Base-by-base conservation (phyloP, 768 basidiomycete species). In the Suillus decipiens region DNA sequence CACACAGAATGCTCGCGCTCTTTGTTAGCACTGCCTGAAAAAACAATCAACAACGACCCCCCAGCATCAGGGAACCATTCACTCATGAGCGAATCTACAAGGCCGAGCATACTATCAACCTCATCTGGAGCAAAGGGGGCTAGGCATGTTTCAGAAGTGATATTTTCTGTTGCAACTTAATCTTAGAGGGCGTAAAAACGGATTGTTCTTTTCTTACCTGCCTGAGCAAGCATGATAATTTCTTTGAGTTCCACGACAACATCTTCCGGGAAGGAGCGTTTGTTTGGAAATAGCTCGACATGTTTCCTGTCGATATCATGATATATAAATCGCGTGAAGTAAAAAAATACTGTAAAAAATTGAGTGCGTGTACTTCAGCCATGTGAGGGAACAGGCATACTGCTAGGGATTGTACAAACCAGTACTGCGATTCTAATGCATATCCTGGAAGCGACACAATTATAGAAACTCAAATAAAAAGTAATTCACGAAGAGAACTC, bases 191-290 rank as follows among this genome's bases (percentile, higher is more conserved):
- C 17, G 48, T 14, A n/a, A 39, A 36, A 4, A 48, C 33, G 12
- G 19, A 1, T 14, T 22, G 2, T 45, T 42, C 1, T 12, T 22
- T 9, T 28, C 63, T 43, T 33, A 63, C 64, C 64, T 34, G 57
- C 54, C 24, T 50, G 61, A 28, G 64, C 61, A 17, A 59, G 58
- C 24, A 58, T 36, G 14, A 53, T 19, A 19, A 41, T 53, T 43
- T 63, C 64, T 57, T 59, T 65, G 4, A 65, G 61, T 28, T 63
- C 37, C 9, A 63, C 56, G 12, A 63, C 39, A 2, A 63, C 51
- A 22, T 36, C 33, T 37, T 36, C 15, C 6, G 64, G 56, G 10
- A 65, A 78, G 66, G 1, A 74, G 57, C 57, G 71, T 57, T 50
- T 66, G 39, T 65, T 56, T 17, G 64, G 64, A 31, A 59, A 65